Evolutionary conservation across 805 yeast genomes (phyloP).

Genomic region (Starmerella powellii): DNA sequence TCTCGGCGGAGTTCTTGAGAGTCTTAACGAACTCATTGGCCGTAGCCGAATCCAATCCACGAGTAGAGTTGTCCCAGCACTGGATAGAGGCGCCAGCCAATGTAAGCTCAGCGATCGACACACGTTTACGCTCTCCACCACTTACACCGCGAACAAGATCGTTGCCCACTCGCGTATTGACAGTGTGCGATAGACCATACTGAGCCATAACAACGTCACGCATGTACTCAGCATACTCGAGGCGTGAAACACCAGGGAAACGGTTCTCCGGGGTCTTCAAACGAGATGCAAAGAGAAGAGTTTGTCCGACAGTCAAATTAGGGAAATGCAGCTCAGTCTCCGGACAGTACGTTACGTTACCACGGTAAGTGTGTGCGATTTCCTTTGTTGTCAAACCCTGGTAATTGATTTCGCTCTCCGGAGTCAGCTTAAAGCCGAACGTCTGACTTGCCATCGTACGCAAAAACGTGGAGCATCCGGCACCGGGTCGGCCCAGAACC

Average conservation of each 20-base stretch:
- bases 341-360: slow-evolving; percentile 36
- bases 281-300: slow-evolving; percentile 56
- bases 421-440: slow-evolving; percentile 35
- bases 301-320: slow-evolving; percentile 60
- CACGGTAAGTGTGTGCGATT: slow-evolving; percentile 46
- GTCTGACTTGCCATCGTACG: slow-evolving; percentile 53
- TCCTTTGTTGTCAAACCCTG: slow-evolving; percentile 51
- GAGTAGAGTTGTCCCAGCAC: slow-evolving; percentile 73
- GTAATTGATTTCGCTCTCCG: slow-evolving; percentile 43
- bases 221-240: slow-evolving; percentile 37
- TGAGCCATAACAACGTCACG: slow-evolving; percentile 41
- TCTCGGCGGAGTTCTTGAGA: slow-evolving; percentile 47
- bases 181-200: slow-evolving; percentile 51
- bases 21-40: slow-evolving; percentile 65
- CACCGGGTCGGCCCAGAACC: slow-evolving; percentile 65
- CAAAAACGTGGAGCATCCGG: slow-evolving; percentile 65
- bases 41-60: slow-evolving; percentile 77
- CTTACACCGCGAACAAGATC: slow-evolving; percentile 61
- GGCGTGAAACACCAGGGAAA: slow-evolving; percentile 36
- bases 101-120: slow-evolving; percentile 67
- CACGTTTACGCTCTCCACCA: slow-evolving; percentile 80
- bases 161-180: slow-evolving; percentile 48
- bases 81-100: slow-evolving; percentile 51
- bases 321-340: slow-evolving; percentile 63
- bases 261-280: slow-evolving; percentile 52